phyloP scores from a whole-genome alignment of 768 basidiomycete genomes.

The Neoboletus subvelutipes region DNA sequence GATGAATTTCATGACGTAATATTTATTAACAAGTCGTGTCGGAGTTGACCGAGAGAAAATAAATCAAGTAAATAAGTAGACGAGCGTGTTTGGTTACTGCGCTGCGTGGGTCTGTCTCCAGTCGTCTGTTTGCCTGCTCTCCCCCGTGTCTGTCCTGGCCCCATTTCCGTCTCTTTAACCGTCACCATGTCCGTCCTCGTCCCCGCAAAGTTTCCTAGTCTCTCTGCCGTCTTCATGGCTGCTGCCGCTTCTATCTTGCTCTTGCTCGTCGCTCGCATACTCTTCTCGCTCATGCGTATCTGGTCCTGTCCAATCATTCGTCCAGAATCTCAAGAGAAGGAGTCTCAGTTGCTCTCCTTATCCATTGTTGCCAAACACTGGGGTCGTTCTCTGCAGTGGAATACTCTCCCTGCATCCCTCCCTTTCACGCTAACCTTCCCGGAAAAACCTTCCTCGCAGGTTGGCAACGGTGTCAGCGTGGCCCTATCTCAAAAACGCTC shows the following conservation, averaged over 20 bases:
- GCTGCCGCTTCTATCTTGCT: slow-evolving; percentile 28
- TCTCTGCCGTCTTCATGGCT: slow-evolving; percentile 34
- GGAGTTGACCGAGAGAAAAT: slow-evolving; percentile 27
- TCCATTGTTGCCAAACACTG: slow-evolving; percentile 10
- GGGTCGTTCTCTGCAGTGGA: slow-evolving; percentile 26
- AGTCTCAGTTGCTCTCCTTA: not conserved
- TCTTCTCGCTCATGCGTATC: slow-evolving; percentile 28
- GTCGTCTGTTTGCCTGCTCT: slow-evolving; percentile 10
- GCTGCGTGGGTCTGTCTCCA: slow-evolving; percentile 19
- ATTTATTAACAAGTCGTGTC: slow-evolving; percentile 13
- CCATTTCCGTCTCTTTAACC: slow-evolving; percentile 25
- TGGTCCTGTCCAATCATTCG: slow-evolving; percentile 24
- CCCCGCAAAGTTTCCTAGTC: slow-evolving; percentile 28
- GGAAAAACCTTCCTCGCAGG: slow-evolving; percentile 22
- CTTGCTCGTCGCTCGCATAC: slow-evolving; percentile 31
- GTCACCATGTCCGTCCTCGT: slow-evolving; percentile 33
- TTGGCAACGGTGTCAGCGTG: slow-evolving; percentile 7
- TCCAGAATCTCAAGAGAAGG: slow-evolving; percentile 19
- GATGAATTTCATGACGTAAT: slow-evolving; percentile 12
- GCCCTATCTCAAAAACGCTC: slow-evolving; percentile 10
- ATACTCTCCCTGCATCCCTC: slow-evolving; percentile 27
- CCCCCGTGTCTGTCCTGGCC: slow-evolving; percentile 16
- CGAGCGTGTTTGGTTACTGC: slow-evolving; percentile 5
- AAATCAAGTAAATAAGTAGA: slow-evolving; percentile 18
- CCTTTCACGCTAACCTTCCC: slow-evolving; percentile 24